Evolutionary conservation across 225 moss, liverwort and hornwort genomes (phyloP).

Genomic region (Lunularia cruciata): DNA sequence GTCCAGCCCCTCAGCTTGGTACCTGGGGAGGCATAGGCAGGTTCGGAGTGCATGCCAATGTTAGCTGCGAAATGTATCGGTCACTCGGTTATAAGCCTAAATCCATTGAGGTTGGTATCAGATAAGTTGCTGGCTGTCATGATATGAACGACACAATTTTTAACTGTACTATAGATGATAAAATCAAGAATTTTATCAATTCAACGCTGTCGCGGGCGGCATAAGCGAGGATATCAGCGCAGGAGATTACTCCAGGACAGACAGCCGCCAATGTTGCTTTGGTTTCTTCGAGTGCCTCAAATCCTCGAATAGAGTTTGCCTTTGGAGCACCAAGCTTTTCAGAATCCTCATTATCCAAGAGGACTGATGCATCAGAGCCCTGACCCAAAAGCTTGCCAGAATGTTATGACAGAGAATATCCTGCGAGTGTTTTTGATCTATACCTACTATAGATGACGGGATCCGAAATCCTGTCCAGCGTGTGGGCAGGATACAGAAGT

Average conservation of each 20-base stretch:
- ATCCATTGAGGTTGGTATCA: no score
- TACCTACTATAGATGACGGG: background rate
- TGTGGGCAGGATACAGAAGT: slow-evolving; percentile 6
- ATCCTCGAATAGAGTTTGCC: slow-evolving; percentile 26
- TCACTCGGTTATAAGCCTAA: no score
- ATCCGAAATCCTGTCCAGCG: background rate
- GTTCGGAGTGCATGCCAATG: no score
- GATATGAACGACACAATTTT: no score
- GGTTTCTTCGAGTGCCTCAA: slow-evolving; percentile 13
- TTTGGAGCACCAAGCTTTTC: slow-evolving; percentile 29
- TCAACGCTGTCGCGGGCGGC: slow-evolving; percentile 28
- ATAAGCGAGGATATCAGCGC: slow-evolving; percentile 22
- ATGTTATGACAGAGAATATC: no score
- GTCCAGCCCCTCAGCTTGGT: background rate
- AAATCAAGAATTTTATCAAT: no score
- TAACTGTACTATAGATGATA: no score
- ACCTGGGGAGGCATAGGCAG: background rate
- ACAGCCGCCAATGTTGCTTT: slow-evolving; percentile 11
- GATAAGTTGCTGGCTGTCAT: no score
- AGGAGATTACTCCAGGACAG: slow-evolving; percentile 18
- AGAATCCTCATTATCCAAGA: slow-evolving; percentile 11
- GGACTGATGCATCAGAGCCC: slow-evolving; percentile 32
- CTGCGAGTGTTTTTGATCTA: no score
- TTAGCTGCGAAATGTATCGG: no score
- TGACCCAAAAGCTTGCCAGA: no score